Evolutionary conservation across 1,139 yeast genomes (phyloP).

Genomic region (Hansenula anomala): DNA sequence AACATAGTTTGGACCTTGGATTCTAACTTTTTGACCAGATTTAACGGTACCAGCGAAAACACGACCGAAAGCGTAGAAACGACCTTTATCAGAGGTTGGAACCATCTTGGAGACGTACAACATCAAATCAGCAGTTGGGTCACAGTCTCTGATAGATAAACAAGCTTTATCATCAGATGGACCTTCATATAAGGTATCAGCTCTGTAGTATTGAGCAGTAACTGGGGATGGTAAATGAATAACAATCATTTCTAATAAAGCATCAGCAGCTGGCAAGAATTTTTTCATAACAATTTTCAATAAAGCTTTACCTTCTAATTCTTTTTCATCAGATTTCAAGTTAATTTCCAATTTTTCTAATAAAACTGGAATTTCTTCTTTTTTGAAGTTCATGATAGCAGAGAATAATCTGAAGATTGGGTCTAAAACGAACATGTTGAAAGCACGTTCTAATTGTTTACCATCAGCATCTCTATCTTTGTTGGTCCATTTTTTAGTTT

Average conservation of each 20-base stretch:
- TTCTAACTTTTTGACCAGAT: constrained; percentile 99
- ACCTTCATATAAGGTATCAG: constrained; percentile 99
- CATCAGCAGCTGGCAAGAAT: constrained; percentile 99
- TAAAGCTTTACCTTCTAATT: constrained; percentile 97
- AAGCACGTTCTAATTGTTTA: constrained; percentile 95
- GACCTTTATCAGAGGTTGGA: constrained; percentile 99
- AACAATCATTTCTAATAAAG: constrained; percentile 97
- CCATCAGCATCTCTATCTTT: constrained; percentile 96
- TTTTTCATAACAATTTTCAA: constrained; percentile 99
- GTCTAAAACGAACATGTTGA: constrained; percentile 98
- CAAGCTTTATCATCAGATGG: constrained; percentile 93
- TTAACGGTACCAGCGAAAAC: constrained; percentile 99
- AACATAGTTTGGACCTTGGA: constrained; percentile 99
- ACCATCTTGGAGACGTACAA: constrained; percentile 99
- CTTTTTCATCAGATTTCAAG: constrained; percentile 94
- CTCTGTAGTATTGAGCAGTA: constrained; percentile 99
- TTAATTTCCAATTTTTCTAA: constrained; percentile 88
- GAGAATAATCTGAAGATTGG: constrained; percentile 97
- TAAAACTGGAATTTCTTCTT: constrained; percentile 88
- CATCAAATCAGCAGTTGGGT: constrained; percentile 98
- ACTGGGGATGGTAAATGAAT: constrained; percentile 99
- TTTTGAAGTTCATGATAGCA: constrained; percentile 96
- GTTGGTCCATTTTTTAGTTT: constrained; percentile 99
- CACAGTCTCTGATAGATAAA: constrained; percentile 95
- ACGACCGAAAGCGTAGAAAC: constrained; percentile 99